phyloP scores from a whole-genome alignment of 1,284 basidiomycete species.

The Melampsora occidentalis region DNA sequence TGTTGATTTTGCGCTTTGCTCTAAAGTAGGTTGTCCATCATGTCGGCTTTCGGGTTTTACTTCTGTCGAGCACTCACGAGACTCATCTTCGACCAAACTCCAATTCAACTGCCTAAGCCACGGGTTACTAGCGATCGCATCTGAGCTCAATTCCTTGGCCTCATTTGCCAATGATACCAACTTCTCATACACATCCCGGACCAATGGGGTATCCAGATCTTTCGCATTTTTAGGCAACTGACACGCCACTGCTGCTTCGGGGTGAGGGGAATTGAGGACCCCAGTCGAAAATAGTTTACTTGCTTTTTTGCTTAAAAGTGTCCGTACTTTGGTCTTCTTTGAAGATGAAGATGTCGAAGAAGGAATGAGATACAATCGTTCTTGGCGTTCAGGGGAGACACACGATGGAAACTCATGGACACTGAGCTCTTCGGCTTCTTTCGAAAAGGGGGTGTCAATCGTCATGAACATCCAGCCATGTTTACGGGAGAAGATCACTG shows the following conservation, averaged over 20 bases:
- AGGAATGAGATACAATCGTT: constrained; percentile 13
- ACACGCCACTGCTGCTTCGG: constrained; percentile 28
- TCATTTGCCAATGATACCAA: constrained; percentile 44
- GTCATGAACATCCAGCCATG: constrained; percentile 49
- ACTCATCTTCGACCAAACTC: constrained; percentile 39
- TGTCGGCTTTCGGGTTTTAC: not conserved
- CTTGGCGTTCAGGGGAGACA: constrained; percentile 3
- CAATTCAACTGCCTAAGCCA: constrained; percentile 50
- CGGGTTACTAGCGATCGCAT: constrained; percentile 32
- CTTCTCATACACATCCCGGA: constrained; percentile 3
- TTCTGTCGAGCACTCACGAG: not conserved
- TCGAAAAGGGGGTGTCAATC: constrained; percentile 41
- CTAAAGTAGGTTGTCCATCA: not conserved
- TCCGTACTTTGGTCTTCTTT: constrained; percentile 26
- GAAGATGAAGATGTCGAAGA: constrained; percentile 5
- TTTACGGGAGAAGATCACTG: constrained; percentile 47
- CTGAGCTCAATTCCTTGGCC: constrained; percentile 17
- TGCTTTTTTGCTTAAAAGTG: constrained; percentile 26
- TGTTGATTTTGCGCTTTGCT: constrained; percentile 14
- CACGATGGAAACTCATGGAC: constrained; percentile 36
- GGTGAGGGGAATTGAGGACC: constrained; percentile 42
- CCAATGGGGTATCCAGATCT: not conserved
- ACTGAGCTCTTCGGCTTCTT: constrained; percentile 39
- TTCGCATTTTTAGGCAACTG: constrained; percentile 17
- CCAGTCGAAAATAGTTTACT: constrained; percentile 44